Base-by-base conservation (phyloP, 179 eudicot genomes). In the Silene noctiflora region DNA sequence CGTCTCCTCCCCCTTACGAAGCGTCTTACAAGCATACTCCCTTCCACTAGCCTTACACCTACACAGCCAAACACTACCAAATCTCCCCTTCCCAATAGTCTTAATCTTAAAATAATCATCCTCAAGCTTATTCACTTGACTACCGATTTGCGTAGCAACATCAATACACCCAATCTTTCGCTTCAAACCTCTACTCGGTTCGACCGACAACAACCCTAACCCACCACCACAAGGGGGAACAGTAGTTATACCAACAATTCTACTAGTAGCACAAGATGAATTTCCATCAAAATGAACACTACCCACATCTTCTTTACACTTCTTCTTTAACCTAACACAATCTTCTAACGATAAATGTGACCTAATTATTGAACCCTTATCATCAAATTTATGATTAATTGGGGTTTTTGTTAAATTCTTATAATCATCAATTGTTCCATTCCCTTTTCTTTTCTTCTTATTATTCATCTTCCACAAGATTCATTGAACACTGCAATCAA, bases 101-200 rank as follows among this genome's bases (percentile, higher is more conserved):
- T 71, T 82, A 72, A 87, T 84, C 74, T 60, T 53, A 5, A 78
- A 80, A 84, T 90, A 94, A 77, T 92, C 96, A 72, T 85, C 88
- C 33, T 87, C 94, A 66, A 94, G 87, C 86, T 92, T 92, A 71
- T 90, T 92, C 84, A 86, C 91, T 76, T 78, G 46, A 56, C 89
- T 85, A 51, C 98, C 98, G 78, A 89, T 84, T 70, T 93, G 96
- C 0, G 98, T 94, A 0, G 92, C 89, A 6, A 65, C 81, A 78
- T 90, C 98, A 55, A 94, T 94, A 67, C 98, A 94, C 60, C 98
- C 98, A 42, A 94, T 92, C 77, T 94, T 94, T 82, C 98, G 82
- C 89, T 94, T 94, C 85, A 90, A 84, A 27, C 98, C 98, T 68
- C 97, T 78, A 24, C 86, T 86, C 0, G 90, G 86, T 21, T 74